Evolutionary conservation across 306 rosid genomes (phyloP), one percentile per base, ranked within the genome.

Genomic region (Quercus alba): DNA sequence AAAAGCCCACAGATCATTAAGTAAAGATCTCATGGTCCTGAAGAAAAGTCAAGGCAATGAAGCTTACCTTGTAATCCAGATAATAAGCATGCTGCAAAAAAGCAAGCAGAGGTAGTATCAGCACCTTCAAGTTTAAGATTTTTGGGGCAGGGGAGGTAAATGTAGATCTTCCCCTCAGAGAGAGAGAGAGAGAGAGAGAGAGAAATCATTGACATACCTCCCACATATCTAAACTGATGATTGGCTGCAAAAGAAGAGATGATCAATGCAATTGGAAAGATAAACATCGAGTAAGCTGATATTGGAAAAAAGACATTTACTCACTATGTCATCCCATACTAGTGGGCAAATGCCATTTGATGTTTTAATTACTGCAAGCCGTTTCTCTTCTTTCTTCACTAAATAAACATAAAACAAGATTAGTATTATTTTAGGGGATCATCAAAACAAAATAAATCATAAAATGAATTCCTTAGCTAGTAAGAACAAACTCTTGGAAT

Each of bases 201-300:
- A 84, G 76, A 68, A 76, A 17, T 38, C 21, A 75, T 62, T 74
- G 69, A 56, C 84, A 72, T 77, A 94, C 99, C 99, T 95, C 99
- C 99, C 98, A 95, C 84, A 91, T 66, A 70, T 95, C 99, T 95
- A 95, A 87, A 88, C 91, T 87, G 83, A 95, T 81, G 4, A 95
- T 87, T 21, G 99, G 99, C 99, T 95, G 94, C 90, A 83, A 17
- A 71, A 80, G 80, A 86, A 84, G 75, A 86, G 66, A 80, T 44
- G 9, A 81, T 78, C 23, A 84, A 55, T 68, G 78, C 77, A 72
- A 61, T 67, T 71, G 46, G 58, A 57, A 79, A 62, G 31, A 67
- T 80, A 61, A 76, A 78, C 8, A 80, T 18, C 21, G 38, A 61
- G 70, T 61, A 76, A 82, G 51, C 23, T 13, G 57, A 70, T 30